Base-by-base conservation (phyloP, 139 green algal species). In the Tetraselmis striata region DNA sequence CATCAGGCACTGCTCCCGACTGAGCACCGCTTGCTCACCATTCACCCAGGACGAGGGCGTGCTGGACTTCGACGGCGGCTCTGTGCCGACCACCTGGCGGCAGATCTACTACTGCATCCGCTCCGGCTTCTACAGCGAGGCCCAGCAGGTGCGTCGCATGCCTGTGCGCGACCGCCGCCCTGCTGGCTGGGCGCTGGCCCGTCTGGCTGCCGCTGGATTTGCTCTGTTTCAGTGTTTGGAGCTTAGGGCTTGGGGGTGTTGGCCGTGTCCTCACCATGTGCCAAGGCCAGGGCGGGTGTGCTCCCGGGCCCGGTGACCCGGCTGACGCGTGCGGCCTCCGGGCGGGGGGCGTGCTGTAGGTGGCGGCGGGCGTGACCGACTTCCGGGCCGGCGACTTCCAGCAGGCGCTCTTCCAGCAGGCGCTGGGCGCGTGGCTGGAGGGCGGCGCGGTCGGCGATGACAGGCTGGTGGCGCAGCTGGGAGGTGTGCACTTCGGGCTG, bases 11-110 rank as follows among this genome's bases (percentile, higher is more conserved):
- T n/a, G n/a, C n/a, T n/a, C n/a, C n/a, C n/a, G n/a, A n/a, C n/a
- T n/a, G n/a, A n/a, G n/a, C n/a, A n/a, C n/a, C n/a, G n/a, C n/a
- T n/a, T n/a, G n/a, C n/a, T n/a, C n/a, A n/a, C n/a, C n/a, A n/a
- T n/a, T n/a, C n/a, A n/a, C n/a, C n/a, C n/a, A n/a, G n/a, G 87
- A 89, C 75, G 75, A 82, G 29, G 93, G 87, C 0, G 29, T 80
- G 0, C 84, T 97, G 58, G 93, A 97, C 87, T 94, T 97, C 84
- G 87, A 94, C 30, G 88, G 87, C 1, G 93, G 93, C 45, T 67
- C 45, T 18, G 45, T 67, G 11, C 45, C 45, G 11, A 67, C 45
- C 45, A 18, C 45, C 45, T 67, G 45, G 45, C 85, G 83, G n/a
- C 84, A 93, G 85, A 83, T 97, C 77, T 97, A 91, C 86, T 90